A percentile compares a stretch with the other conserved stretches of the same genome.
Conservation (phyloP, 2,329 filamentous ascomycete genomes). For the Penicillium griseofulvum region DNA sequence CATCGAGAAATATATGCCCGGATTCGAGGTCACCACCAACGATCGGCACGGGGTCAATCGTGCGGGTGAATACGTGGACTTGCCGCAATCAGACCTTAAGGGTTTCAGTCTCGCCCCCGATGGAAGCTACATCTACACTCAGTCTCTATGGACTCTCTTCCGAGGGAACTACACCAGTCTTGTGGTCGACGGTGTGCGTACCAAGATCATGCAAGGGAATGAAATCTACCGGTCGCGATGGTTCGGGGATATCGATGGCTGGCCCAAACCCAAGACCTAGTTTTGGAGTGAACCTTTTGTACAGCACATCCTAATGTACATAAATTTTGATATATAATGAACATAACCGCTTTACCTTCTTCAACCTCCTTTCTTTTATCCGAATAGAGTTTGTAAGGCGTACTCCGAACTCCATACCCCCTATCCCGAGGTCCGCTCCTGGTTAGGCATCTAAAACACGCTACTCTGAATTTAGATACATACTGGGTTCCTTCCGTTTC, state of each 20-base stretch:
- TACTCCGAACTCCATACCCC: no score
- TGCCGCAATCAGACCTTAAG: slow-evolving; percentile 25
- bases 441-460: no score
- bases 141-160: slow-evolving; percentile 21
- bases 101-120: slow-evolving; percentile 26
- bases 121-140: slow-evolving; percentile 24
- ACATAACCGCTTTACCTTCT: background rate
- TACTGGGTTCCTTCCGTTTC: no score
- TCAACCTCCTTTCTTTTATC: no score
- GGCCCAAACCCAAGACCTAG: slow-evolving; percentile 22
- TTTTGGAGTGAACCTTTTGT: no score
- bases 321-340: background rate
- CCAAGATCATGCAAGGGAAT: slow-evolving; percentile 21
- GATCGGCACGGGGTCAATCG: slow-evolving; percentile 22
- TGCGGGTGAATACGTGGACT: slow-evolving; percentile 17
- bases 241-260: slow-evolving; percentile 25
- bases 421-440: no score
- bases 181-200: slow-evolving; percentile 16
- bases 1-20: slow-evolving; percentile 20
- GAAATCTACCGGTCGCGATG: slow-evolving; percentile 29
- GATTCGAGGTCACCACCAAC: slow-evolving; percentile 23
- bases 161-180: slow-evolving; percentile 24
- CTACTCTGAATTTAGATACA: no score
- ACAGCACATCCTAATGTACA: background rate
- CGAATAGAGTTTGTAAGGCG: no score